phyloP scores from a whole-genome alignment of 768 basidiomycete species.

The Kwoniella dendrophila region DNA sequence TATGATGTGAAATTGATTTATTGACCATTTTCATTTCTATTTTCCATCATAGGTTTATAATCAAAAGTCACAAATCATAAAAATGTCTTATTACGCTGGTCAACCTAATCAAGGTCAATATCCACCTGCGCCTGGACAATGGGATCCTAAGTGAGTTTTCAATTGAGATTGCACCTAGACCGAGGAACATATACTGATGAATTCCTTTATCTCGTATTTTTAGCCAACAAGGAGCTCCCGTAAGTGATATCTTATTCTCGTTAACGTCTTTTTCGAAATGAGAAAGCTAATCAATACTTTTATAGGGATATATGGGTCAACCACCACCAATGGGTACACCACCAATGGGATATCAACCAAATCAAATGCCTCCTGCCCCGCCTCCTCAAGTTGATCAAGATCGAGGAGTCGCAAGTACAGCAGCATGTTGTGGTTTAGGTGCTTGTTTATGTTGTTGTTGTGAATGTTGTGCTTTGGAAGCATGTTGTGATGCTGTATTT shows the following conservation, averaged over 20 bases:
- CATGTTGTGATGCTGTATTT: constrained; percentile 22
- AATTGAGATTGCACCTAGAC: not conserved
- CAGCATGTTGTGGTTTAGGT: constrained; percentile 20
- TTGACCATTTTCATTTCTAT: no score
- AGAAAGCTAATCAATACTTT: not conserved
- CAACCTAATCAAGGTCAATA: not conserved
- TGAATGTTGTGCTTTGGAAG: constrained; percentile 17
- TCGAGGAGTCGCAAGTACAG: constrained; percentile 10
- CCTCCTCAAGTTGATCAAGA: constrained; percentile 7
- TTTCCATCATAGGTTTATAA: no score
- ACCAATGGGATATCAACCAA: constrained; percentile 8
- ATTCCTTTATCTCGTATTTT: not conserved
- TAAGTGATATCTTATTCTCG: not conserved
- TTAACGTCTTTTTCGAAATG: not conserved
- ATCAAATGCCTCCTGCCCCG: constrained; percentile 5
- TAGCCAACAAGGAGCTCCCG: constrained; percentile 22
- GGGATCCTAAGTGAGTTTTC: constrained; percentile 18
- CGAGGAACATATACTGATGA: not conserved
- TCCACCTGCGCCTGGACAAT: constrained; percentile 6
- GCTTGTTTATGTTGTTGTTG: constrained; percentile 18
- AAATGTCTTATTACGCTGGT: constrained; percentile 4
- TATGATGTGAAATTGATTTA: no score
- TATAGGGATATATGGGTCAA: not conserved
- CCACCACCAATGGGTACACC: constrained; percentile 17
- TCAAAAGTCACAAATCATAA: no score